phyloP scores from a whole-genome alignment of 805 yeast species.

The Pichia gijzeniarum region DNA sequence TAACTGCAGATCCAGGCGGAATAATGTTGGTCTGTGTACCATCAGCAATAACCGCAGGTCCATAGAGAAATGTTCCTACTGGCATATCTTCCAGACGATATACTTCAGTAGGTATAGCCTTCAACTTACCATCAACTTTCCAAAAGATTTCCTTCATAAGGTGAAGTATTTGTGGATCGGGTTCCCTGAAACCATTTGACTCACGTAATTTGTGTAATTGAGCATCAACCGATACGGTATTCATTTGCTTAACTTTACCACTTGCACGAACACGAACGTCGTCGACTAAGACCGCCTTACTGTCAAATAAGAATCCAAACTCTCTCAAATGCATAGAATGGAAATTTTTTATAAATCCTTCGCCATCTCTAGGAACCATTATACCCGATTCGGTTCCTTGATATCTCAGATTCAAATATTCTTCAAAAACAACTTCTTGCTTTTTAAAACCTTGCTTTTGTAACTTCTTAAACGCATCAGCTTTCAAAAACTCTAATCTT shows the following conservation, averaged over 20 bases:
- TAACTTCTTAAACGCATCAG: slow-evolving; percentile 37
- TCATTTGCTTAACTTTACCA: slow-evolving; percentile 48
- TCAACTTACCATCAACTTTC: slow-evolving; percentile 35
- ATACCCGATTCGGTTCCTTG: slow-evolving; percentile 86
- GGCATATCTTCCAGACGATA: slow-evolving; percentile 48
- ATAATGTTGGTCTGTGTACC: slow-evolving; percentile 75
- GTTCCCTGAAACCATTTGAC: slow-evolving; percentile 19
- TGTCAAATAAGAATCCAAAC: slow-evolving; percentile 61
- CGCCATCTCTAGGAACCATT: slow-evolving; percentile 43
- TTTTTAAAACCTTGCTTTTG: slow-evolving; percentile 47
- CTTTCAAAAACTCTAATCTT: slow-evolving; percentile 40
- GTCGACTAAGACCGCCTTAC: slow-evolving; percentile 52
- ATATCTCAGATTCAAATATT: slow-evolving; percentile 70
- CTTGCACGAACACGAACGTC: slow-evolving; percentile 70
- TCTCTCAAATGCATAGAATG: slow-evolving; percentile 55
- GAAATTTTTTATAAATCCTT: slow-evolving; percentile 40
- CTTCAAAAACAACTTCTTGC: slow-evolving; percentile 46
- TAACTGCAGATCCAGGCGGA: slow-evolving; percentile 54
- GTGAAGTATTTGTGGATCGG: slow-evolving; percentile 24
- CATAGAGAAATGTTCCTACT: slow-evolving; percentile 47
- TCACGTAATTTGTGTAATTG: slow-evolving; percentile 39
- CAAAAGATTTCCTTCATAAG: slow-evolving; percentile 49
- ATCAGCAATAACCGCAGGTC: slow-evolving; percentile 77
- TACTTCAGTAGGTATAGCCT: slow-evolving; percentile 44
- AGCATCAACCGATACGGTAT: slow-evolving; percentile 39